Conservation (phyloP, 306 rosid species). For the Pyrus bretschneideri region DNA sequence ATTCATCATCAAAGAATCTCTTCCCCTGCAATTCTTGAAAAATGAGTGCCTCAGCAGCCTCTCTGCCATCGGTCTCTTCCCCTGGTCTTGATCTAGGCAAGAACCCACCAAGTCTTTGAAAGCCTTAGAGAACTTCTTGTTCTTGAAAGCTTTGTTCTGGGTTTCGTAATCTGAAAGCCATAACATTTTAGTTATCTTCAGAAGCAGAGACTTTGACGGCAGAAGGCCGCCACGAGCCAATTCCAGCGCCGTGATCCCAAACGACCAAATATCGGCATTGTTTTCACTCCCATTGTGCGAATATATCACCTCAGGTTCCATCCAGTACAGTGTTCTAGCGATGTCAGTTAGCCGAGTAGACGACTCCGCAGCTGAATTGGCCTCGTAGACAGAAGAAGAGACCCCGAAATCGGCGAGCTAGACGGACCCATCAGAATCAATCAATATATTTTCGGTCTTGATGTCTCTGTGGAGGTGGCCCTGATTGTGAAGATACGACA, state of each 20-base stretch:
- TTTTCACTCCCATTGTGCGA: conserved; percentile 48
- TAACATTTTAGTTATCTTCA: conserved; percentile 44
- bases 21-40: conserved; percentile 40
- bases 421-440: conserved; percentile 38
- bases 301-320: conserved; percentile 68
- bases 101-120: conserved; percentile 65
- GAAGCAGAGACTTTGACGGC: conserved; percentile 47
- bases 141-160: conserved; percentile 2
- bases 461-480: conserved; percentile 63
- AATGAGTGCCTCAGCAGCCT: conserved; percentile 47
- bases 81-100: conserved; percentile 57
- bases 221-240: conserved; percentile 59
- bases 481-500: conserved; percentile 61
- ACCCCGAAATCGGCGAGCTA: conserved; percentile 57
- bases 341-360: conserved; percentile 37
- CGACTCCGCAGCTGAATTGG: conserved; percentile 14
- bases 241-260: conserved; percentile 60
- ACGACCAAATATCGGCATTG: conserved; percentile 68
- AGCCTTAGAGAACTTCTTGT: conserved; percentile 40
- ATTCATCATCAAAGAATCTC: conserved; percentile 36
- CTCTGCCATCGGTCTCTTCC: conserved; percentile 45
- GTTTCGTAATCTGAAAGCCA: conserved; percentile 43
- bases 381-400: conserved; percentile 46
- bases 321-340: conserved; percentile 58
- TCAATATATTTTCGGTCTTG: conserved; percentile 55